These are phyloP conservation scores for Trichoderma sp. DNA, from an alignment of 2,329 filamentous ascomycete genomes.

Conservation along the genomic window DNA sequence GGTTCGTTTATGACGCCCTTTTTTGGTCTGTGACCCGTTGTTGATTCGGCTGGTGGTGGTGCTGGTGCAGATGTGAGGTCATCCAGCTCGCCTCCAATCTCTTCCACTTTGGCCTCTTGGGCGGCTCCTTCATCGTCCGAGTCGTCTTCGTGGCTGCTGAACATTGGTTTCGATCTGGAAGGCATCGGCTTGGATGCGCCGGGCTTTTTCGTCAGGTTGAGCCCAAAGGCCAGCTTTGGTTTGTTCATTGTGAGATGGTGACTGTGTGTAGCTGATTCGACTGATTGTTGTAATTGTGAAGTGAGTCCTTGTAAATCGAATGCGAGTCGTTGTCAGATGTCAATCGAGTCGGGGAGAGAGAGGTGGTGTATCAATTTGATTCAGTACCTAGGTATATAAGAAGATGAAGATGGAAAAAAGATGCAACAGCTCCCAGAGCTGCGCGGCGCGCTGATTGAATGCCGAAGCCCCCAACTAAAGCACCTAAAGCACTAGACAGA, in stretches of 20 bases:
- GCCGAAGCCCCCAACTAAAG: background rate
- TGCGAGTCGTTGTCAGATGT: no score
- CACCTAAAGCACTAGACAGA: background rate
- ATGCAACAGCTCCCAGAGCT: background rate
- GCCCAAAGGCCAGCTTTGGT: constrained; percentile 55
- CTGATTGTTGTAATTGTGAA: background rate
- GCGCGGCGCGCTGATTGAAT: constrained; percentile 22
- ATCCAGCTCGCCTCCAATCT: constrained; percentile 66
- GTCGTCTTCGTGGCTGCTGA: constrained; percentile 59
- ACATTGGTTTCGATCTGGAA: constrained; percentile 53
- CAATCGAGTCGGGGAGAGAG: background rate
- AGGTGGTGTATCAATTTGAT: background rate
- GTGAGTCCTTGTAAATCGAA: background rate
- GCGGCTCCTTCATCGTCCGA: constrained; percentile 54
- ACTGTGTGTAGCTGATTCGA: background rate
- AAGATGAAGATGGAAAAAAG: background rate
- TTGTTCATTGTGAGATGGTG: constrained; percentile 47
- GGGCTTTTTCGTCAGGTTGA: constrained; percentile 63
- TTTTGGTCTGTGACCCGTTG: constrained; percentile 43
- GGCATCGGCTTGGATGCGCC: constrained; percentile 52
- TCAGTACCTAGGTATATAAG: no score
- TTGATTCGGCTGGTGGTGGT: constrained; percentile 34
- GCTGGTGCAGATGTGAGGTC: constrained; percentile 42
- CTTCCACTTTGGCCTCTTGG: constrained; percentile 49
- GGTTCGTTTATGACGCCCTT: constrained; percentile 42